Percentiles rank a stretch among this genome's conserved stretches.
Evolutionary conservation across 305 asterid species (phyloP).

Genomic region (Rubia balearica): DNA sequence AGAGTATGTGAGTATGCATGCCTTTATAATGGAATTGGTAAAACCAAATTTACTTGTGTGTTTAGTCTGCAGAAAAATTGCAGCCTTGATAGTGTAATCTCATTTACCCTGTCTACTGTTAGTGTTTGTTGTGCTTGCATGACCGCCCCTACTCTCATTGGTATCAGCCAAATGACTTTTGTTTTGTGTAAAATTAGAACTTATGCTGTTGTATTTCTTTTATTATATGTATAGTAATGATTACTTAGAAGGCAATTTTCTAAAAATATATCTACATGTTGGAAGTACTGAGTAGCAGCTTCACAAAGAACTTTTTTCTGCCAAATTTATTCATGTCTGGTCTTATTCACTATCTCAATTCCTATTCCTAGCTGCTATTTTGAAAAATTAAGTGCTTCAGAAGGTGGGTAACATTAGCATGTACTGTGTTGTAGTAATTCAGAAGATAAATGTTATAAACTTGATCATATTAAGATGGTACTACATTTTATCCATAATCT

Average conservation of each 20-base stretch:
- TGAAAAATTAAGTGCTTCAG: not conserved
- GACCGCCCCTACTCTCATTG: not conserved
- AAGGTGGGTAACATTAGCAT: not conserved
- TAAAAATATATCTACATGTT: not conserved
- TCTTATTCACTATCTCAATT: not conserved
- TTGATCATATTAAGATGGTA: not conserved
- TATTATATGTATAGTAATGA: not conserved
- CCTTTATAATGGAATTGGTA: not conserved
- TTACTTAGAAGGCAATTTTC: not conserved
- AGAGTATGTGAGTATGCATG: constrained; percentile 70
- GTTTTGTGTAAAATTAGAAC: not conserved
- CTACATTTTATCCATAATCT: not conserved
- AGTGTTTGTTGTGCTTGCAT: not conserved
- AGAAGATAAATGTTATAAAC: not conserved
- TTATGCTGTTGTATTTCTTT: not conserved
- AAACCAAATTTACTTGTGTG: not conserved
- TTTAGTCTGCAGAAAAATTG: not conserved
- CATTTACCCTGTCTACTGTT: not conserved
- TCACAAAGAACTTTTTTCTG: not conserved
- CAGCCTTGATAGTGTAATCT: not conserved
- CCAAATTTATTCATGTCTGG: not conserved
- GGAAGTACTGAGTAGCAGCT: not conserved
- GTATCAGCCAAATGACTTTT: not conserved
- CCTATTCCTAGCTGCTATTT: not conserved
- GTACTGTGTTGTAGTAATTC: not conserved